Base-by-base conservation (phyloP, 345 rosid genomes). In the Euclidium syriacum region DNA sequence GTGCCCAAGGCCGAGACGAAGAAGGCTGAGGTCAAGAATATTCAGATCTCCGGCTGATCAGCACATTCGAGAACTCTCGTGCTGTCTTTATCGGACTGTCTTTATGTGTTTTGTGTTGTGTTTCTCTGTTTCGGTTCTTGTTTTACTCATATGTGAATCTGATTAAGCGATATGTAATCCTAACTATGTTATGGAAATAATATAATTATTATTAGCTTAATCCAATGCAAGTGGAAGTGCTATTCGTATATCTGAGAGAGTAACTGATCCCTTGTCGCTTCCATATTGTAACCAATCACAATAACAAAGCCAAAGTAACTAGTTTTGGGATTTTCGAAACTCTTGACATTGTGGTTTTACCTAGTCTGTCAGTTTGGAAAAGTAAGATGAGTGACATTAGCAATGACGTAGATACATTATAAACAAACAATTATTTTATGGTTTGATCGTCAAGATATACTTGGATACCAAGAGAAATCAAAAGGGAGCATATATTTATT, bases 31-130 rank as follows among this genome's bases (percentile, higher is more conserved):
- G 78, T 75, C 2, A 85, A 68, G 62, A 53, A 83, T 32, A 71
- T 83, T 25, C 79, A 85, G 14, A 79, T 85, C 40, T 62, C 81
- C 0, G 81, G 83, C 18, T 76, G 44, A 69, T 12, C 10, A 6
- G 25, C 0, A 6, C 2, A 7, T 14, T 7, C 10, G 6, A 19
- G 10, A 3, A 0, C 3, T 0, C 0, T 38, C 19, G 62, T 33
- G 19, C 14, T 43, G 15, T 7, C 5, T 22, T 46, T 29, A 4
- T 42, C 12, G 1, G 10, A 4, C 15, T n/a, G n/a, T n/a, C n/a
- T n/a, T n/a, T n/a, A n/a, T n/a, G 15, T 36, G 10, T 36, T 2
- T 39, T 39, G 43, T 39, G 43, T 39, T 39, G 43, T 39, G 17
- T 39, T 38, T n/a, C 5, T 36, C 10, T 3, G 10, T 4, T 9